phyloP scores from a whole-genome alignment of 768 basidiomycete genomes.

The Russula vinacea region DNA sequence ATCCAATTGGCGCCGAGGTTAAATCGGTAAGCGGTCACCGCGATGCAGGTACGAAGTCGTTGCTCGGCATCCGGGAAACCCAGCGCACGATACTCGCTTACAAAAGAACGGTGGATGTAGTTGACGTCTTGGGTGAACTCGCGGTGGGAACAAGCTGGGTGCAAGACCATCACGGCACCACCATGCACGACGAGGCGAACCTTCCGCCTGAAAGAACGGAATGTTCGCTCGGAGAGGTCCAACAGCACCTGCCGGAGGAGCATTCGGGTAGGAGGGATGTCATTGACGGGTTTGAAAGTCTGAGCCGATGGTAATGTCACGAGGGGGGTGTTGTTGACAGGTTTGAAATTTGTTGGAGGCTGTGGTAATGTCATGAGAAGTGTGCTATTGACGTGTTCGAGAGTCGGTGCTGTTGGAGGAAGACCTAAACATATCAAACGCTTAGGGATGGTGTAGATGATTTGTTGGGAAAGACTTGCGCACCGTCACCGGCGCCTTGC shows the following conservation, averaged over 20 bases:
- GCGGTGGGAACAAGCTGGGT: slow-evolving; percentile 43
- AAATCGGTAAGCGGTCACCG: slow-evolving; percentile 50
- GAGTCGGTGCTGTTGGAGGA: no score
- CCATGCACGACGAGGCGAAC: slow-evolving; percentile 67
- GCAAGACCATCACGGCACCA: slow-evolving; percentile 71
- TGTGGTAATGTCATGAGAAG: not conserved
- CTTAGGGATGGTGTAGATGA: no score
- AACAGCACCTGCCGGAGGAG: not conserved
- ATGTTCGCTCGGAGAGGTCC: slow-evolving; percentile 51
- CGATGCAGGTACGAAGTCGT: slow-evolving; percentile 55
- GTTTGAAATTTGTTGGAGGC: not conserved
- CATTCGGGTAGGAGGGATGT: slow-evolving; percentile 11
- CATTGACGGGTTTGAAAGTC: slow-evolving; percentile 18
- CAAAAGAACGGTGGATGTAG: slow-evolving; percentile 61
- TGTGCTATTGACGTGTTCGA: no score
- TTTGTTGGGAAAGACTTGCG: no score
- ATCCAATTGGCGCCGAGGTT: slow-evolving; percentile 67
- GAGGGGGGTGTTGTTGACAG: not conserved
- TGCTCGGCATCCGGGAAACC: slow-evolving; percentile 53
- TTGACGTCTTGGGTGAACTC: slow-evolving; percentile 66
- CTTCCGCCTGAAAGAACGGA: slow-evolving; percentile 46
- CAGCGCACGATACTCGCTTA: slow-evolving; percentile 49
- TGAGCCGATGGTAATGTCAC: not conserved
- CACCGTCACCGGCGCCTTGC: no score
- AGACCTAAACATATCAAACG: no score